Percentiles rank a stretch among this genome's conserved stretches.
These are phyloP conservation scores for Penstemon newberryi DNA, from an alignment of 257 asterid genomes.

Conservation along the genomic window DNA sequence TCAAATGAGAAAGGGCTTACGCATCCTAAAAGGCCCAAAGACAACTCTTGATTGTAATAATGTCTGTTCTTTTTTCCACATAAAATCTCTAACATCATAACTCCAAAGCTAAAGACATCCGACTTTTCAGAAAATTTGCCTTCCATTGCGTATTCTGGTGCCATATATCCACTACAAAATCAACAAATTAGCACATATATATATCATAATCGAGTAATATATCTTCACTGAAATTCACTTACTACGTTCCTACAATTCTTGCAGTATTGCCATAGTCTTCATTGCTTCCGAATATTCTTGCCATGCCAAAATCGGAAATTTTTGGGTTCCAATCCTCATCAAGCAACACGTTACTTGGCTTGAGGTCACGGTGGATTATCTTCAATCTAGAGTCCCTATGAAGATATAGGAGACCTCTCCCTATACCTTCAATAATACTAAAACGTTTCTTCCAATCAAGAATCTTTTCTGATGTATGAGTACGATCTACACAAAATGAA, in stretches of 20 bases:
- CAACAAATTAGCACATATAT: background rate
- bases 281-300: conserved; percentile 54
- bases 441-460: conserved; percentile 55
- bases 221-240: conserved; percentile 27
- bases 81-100: conserved; percentile 52
- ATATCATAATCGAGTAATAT: background rate
- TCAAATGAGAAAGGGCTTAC: conserved; percentile 39
- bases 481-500: conserved; percentile 26
- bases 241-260: conserved; percentile 74
- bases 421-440: conserved; percentile 55
- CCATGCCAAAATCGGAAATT: conserved; percentile 75
- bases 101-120: conserved; percentile 58
- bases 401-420: conserved; percentile 65
- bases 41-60: conserved; percentile 48
- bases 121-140: conserved; percentile 54
- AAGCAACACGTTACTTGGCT: conserved; percentile 60
- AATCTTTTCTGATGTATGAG: conserved; percentile 29
- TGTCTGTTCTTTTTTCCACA: conserved; percentile 57
- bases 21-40: conserved; percentile 52
- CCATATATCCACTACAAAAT: conserved; percentile 62
- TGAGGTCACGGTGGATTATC: conserved; percentile 66
- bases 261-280: conserved; percentile 53
- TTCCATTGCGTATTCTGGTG: conserved; percentile 69
- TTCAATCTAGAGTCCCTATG: conserved; percentile 65
- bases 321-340: conserved; percentile 65